These are phyloP conservation scores for Podaxis pistillaris DNA, from an alignment of 768 basidiomycete species.

Conservation along the genomic window DNA sequence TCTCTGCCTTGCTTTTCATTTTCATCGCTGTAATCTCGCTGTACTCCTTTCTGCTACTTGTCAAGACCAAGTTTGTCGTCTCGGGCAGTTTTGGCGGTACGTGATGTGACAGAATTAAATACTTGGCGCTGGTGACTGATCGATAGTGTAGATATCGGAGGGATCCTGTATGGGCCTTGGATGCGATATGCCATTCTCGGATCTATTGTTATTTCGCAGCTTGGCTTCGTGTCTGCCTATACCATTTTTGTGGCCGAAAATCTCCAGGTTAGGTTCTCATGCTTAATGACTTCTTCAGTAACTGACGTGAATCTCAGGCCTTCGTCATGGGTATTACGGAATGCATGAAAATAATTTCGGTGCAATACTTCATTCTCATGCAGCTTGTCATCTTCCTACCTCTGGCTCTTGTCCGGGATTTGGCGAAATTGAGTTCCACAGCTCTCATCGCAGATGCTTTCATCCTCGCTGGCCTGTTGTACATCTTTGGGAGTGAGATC, in stretches of 20 bases:
- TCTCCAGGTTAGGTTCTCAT: constrained; percentile 44
- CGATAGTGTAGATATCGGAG: constrained; percentile 76
- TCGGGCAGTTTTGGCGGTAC: constrained; percentile 91
- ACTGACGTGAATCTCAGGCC: constrained; percentile 41
- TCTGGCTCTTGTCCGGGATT: constrained; percentile 83
- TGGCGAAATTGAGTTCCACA: constrained; percentile 92
- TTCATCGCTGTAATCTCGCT: constrained; percentile 85
- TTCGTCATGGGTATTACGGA: constrained; percentile 81
- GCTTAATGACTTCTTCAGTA: neutral
- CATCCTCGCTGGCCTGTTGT: constrained; percentile 84
- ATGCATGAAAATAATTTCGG: constrained; percentile 64
- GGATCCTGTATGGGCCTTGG: constrained; percentile 85
- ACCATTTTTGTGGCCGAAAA: constrained; percentile 96
- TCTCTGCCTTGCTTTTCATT: constrained; percentile 75
- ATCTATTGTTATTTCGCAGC: constrained; percentile 86
- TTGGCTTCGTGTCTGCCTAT: constrained; percentile 89
- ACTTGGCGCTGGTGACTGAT: neutral
- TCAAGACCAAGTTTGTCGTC: constrained; percentile 84
- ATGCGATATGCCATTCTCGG: constrained; percentile 88
- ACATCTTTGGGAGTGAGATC: constrained; percentile 87
- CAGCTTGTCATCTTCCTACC: constrained; percentile 90
- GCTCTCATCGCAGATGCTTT: constrained; percentile 94
- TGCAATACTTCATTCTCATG: constrained; percentile 78
- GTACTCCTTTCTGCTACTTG: constrained; percentile 90
- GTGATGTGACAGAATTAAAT: neutral